phyloP scores from a whole-genome alignment of 768 basidiomycete species.

The Lactarius quietus region DNA sequence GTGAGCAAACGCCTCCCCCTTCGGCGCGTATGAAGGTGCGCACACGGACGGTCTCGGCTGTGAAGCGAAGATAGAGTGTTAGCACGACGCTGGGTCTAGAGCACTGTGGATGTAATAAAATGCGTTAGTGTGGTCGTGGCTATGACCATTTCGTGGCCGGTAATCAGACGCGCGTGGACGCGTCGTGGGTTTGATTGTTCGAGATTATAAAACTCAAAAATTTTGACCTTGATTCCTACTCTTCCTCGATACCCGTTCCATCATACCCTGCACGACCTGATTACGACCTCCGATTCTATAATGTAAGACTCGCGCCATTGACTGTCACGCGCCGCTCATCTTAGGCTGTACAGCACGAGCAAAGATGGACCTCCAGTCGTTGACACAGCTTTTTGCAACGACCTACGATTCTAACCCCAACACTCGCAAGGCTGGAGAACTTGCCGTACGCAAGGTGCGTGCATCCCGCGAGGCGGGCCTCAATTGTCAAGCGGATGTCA shows the following conservation, averaged over 20 bases:
- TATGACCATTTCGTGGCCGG: not conserved
- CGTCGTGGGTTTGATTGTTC: slow-evolving; percentile 24
- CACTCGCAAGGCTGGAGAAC: slow-evolving; percentile 78
- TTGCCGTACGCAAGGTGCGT: slow-evolving; percentile 80
- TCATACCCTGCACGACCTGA: slow-evolving; percentile 16
- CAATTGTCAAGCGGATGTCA: slow-evolving; percentile 1
- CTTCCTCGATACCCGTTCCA: slow-evolving; percentile 15
- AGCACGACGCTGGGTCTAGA: slow-evolving; percentile 5
- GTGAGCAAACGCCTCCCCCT: slow-evolving; percentile 6
- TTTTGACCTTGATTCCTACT: not conserved
- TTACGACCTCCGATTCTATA: not conserved
- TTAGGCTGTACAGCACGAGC: slow-evolving; percentile 3
- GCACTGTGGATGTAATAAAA: slow-evolving; percentile 13
- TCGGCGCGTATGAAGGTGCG: slow-evolving; percentile 10
- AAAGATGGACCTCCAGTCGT: slow-evolving; percentile 68
- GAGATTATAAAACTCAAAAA: slow-evolving; percentile 17
- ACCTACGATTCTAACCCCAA: slow-evolving; percentile 84
- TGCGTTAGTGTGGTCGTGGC: not conserved
- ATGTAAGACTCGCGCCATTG: not conserved
- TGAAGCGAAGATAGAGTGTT: slow-evolving; percentile 23
- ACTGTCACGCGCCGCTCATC: slow-evolving; percentile 4
- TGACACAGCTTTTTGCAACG: slow-evolving; percentile 75
- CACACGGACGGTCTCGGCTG: slow-evolving; percentile 23
- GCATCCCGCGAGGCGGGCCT: not conserved
- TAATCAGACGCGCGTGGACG: slow-evolving; percentile 17